These are phyloP conservation scores for Diutina ranongensis DNA, from an alignment of 1,139 yeast species.

Conservation along the genomic window DNA sequence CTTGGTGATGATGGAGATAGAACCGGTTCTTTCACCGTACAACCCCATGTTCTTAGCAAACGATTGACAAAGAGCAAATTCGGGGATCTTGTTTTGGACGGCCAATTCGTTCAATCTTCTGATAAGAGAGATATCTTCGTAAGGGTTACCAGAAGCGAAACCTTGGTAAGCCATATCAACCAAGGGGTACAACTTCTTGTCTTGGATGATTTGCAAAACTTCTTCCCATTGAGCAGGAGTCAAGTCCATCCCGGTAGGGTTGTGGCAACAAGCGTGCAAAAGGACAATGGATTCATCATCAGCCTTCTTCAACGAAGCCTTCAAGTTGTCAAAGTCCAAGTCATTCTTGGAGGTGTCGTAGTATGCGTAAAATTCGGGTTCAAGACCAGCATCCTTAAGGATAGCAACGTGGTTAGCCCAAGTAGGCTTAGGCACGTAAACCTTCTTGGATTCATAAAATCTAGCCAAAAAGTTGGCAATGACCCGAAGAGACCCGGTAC, in stretches of 20 bases:
- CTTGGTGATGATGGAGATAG: conserved; percentile 54
- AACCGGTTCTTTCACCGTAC: conserved; percentile 92
- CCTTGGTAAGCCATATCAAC: conserved; percentile 95
- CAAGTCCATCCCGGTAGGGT: conserved; percentile 94
- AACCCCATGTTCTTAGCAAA: conserved; percentile 97
- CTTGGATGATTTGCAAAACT: conserved; percentile 49
- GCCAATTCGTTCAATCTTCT: conserved; percentile 40
- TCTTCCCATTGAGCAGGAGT: conserved; percentile 66
- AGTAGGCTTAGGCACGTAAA: conserved; percentile 57
- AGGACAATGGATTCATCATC: conserved; percentile 53
- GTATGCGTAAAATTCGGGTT: conserved; percentile 34
- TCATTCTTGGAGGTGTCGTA: conserved; percentile 43
- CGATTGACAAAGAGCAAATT: conserved; percentile 71
- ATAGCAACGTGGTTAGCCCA: conserved; percentile 69
- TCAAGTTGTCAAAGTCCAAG: conserved; percentile 42
- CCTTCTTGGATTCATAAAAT: conserved; percentile 31
- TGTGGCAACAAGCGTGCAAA: conserved; percentile 92
- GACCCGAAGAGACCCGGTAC: conserved; percentile 50
- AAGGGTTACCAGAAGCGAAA: conserved; percentile 64
- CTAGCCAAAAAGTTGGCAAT: conserved; percentile 41
- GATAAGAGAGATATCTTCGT: conserved; percentile 37
- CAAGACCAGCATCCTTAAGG: conserved; percentile 38
- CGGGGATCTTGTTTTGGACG: conserved; percentile 33
- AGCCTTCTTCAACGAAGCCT: conserved; percentile 26
- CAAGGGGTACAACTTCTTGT: conserved; percentile 53